Base-by-base conservation (phyloP, 495 filamentous ascomycete species). In the Penicillium verhagenii region DNA sequence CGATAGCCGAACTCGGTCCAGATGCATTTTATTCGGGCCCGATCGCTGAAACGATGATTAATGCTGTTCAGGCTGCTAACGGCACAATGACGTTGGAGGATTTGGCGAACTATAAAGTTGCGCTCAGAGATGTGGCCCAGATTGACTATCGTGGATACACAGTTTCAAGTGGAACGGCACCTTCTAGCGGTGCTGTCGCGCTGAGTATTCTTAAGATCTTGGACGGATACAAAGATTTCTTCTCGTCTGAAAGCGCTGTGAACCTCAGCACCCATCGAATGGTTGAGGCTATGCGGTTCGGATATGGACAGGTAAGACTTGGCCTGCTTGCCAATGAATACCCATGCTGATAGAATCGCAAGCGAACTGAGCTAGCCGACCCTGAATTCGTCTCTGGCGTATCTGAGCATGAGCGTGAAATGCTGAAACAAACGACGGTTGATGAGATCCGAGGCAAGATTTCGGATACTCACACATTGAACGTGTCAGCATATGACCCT, bases 81-180 rank as follows among this genome's bases (percentile, higher is more conserved):
- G 92, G 92, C 7, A 92, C 83, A 2, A 91, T 97, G 89, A 93
- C 88, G 0, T 64, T 95, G 1, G 76, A 83, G 0, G 92, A 97
- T 61, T 70, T 97, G 23, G 72, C 71, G 28, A 82, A 81, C 47
- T 97, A 96, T 64, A 71, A 77, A 0, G 77, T 88, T 8, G 78
- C 79, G 1, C 74, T 86, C 26, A 76, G 89, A 16, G 72, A 84
- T 7, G 72, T 85, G 0, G 71, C 86, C 0, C 76, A 78, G 57
- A 89, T 93, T 52, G 71, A 82, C 10, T 96, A 94, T 63, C 79
- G 87, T 1, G 84, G 80, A 20, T 90, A 81, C 63, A 84, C 77
- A 43, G 70, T 97, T 14, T 85, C 79, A 26, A 81, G 82, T 18
- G 82, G 84, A 9, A 82, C 85, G 13, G 84, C 90, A 0, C 92